These are phyloP conservation scores for Trichophyton benhamiae DNA, from an alignment of 2,329 filamentous ascomycete genomes.

Conservation along the genomic window DNA sequence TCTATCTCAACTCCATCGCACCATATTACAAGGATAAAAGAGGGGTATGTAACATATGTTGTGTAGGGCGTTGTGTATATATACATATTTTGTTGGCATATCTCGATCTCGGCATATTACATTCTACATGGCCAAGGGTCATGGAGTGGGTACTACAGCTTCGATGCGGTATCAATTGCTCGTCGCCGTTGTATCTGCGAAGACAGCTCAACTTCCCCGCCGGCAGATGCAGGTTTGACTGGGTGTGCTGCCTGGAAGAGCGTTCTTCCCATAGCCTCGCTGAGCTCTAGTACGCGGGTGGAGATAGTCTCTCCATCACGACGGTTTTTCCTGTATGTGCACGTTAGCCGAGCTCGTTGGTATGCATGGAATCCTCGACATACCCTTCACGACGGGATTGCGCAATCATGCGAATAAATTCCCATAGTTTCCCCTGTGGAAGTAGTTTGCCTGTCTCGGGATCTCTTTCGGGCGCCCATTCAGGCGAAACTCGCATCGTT, in stretches of 20 bases:
- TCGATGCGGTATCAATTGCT: conserved; percentile 19
- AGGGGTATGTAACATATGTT: not conserved
- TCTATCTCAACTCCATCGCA: not conserved
- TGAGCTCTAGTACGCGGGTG: conserved; percentile 63
- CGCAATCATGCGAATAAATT: conserved; percentile 81
- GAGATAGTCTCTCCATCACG: conserved; percentile 86
- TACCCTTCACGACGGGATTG: conserved; percentile 66
- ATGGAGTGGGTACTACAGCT: not conserved
- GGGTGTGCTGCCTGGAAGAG: conserved; percentile 43
- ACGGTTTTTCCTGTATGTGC: conserved; percentile 56
- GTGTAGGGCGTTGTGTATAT: not conserved
- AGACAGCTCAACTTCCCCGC: conserved; percentile 22
- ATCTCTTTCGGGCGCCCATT: conserved; percentile 63
- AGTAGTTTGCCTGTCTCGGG: conserved; percentile 47
- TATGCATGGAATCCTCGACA: conserved; percentile 11
- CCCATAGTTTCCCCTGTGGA: conserved; percentile 70
- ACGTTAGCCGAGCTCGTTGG: not conserved
- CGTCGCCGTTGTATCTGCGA: conserved; percentile 27
- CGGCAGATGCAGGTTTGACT: conserved; percentile 7
- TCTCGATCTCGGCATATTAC: not conserved
- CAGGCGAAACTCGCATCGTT: conserved; percentile 53
- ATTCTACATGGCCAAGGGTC: not conserved
- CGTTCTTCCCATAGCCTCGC: conserved; percentile 57
- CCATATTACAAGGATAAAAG: not conserved
- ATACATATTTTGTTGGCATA: not conserved